Evolutionary conservation across 441 rosid genomes (phyloP), one percentile per base, ranked within the genome.

Genomic region (Omphalea diandra): DNA sequence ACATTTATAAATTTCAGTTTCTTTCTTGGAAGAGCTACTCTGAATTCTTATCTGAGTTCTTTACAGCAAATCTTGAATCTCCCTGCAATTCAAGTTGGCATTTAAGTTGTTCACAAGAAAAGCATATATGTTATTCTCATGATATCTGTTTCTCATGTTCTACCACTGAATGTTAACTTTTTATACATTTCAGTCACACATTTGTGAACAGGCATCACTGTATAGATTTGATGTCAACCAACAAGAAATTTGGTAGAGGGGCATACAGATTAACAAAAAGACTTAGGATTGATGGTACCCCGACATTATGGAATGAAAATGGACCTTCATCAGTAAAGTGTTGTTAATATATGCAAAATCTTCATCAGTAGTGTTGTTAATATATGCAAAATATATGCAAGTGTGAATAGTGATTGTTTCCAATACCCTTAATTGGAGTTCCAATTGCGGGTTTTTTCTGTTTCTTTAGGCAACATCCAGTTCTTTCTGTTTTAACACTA

Each of bases 401-500:
- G 49, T 24, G 33, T 22, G 26, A 62, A 15, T 27, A 62, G 50
- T 36, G 17, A 4, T n/a, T 4, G 2, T 14, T 44, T 64, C 9
- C 36, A 36, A 36, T 60, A 35, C 22, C 26, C 15, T 35, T 22
- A 60, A 36, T 33, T 32, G 2, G 6, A 31, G 4, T 9, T n/a
- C 11, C 18, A 33, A 53, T 54, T 3, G 8, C 24, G 20, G n/a
- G 4, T 9, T 26, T 36, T 31, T 38, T 7, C 41, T 22, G 24
- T 15, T 36, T 61, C 47, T 22, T 26, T 40, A 27, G 20, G 11
- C 14, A 1, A 3, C 31, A 5, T 40, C 5, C 27, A 55, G 7
- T 49, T 32, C 35, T 24, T 2, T 38, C 58, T 57, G 31, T 49
- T 50, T 44, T 46, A 44, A 20, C 49, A 38, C 61, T 76, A 43